Base-by-base conservation (phyloP, 306 rosid species). In the Prunus salicina region DNA sequence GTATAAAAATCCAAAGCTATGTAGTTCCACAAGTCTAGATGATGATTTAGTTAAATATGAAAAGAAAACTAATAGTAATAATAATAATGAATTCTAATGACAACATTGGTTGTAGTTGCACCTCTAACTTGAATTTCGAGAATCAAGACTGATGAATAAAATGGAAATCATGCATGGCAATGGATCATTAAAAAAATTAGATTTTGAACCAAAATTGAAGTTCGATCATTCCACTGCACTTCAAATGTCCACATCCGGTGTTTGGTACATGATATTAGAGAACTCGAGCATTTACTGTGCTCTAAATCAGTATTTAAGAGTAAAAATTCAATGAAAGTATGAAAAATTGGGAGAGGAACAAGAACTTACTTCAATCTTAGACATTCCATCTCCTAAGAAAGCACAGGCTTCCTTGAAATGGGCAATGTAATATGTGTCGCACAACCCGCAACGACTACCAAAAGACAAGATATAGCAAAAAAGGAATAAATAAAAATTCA, bases 401-500 rank as follows among this genome's bases (percentile, higher is more conserved):
- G 98, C 98, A 83, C 98, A 94, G 4, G 98, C 98, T 75, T 84
- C 75, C 92, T 94, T 94, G 69, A 94, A 97, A 83, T 94, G 98
- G 56, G 98, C 98, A 82, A 94, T 84, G 75, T 94, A 94, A 76
- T 94, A 94, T 1, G 98, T 94, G 73, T 94, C 97, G 79, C 98
- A 94, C 90, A 94, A 83, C 62, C 98, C 98, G 34, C 98, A 94
- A 45, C 61, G 86, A 82, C 98, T 94, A 87, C 71, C 65, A 73
- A 77, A 81, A 57, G 49, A 57, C 25, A 67, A 6, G 53, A 27
- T 38, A 56, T 64, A 73, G 8, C 57, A 47, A 16, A 49, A 56
- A 34, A 64, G 65, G 47, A 30, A 67, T 34, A 45, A 56, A 22
- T 0, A 58, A 16, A 67, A n/a, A n/a, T 27, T 32, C 43, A 10